Evolutionary conservation across 306 rosid species (phyloP).

Genomic region (Oemleria cerasiformis): DNA sequence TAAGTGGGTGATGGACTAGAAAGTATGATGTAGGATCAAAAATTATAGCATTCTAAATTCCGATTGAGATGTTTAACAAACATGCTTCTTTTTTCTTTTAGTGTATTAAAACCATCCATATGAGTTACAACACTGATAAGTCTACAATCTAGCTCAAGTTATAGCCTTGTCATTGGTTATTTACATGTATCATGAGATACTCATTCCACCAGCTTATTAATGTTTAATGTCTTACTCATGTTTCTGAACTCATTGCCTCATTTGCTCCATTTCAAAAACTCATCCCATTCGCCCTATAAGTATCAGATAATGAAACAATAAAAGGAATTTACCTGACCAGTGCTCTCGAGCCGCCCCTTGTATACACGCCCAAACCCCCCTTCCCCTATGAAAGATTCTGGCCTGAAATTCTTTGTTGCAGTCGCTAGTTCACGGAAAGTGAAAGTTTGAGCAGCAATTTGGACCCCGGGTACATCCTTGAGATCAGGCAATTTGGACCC

Average conservation of each 20-base stretch:
- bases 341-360: slow-evolving; percentile 77
- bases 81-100: background rate
- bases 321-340: slow-evolving; percentile 61
- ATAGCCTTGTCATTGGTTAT: background rate
- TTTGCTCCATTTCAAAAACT: background rate
- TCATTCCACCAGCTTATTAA: background rate
- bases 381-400: slow-evolving; percentile 84
- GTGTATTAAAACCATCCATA: background rate
- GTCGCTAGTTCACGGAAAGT: slow-evolving; percentile 81
- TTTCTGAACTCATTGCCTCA: background rate
- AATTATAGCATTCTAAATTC: background rate
- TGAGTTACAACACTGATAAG: background rate
- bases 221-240: background rate
- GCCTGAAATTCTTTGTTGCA: slow-evolving; percentile 77
- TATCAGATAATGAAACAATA: background rate
- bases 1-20: background rate
- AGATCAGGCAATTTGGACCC: slow-evolving; percentile 41
- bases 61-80: background rate
- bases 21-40: background rate
- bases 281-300: background rate
- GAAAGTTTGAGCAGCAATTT: slow-evolving; percentile 83
- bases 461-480: slow-evolving; percentile 58
- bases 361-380: slow-evolving; percentile 96
- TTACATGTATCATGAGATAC: background rate
- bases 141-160: background rate